Conservation (phyloP, 2,329 filamentous ascomycete species). For the Scedosporium boydii region DNA sequence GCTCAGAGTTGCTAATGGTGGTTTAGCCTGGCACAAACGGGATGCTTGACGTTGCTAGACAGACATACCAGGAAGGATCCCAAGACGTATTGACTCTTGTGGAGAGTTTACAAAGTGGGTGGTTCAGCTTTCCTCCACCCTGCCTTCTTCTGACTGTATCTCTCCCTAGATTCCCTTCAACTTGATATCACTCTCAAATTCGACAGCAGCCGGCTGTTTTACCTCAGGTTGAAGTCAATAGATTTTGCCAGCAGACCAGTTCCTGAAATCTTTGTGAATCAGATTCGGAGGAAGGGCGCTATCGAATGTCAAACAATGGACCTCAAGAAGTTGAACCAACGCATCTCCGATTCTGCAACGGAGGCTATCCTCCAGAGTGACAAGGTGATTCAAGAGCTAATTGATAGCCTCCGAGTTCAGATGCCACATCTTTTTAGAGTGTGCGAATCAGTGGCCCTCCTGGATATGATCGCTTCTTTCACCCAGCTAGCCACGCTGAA, state of each 20-base stretch:
- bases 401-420: conserved; percentile 60
- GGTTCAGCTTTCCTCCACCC: no score
- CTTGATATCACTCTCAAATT: conserved; percentile 61
- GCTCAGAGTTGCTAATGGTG: conserved; percentile 8
- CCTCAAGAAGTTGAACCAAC: conserved; percentile 70
- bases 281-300: conserved; percentile 58
- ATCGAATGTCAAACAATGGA: conserved; percentile 83
- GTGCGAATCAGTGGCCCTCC: conserved; percentile 74
- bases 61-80: conserved; percentile 82
- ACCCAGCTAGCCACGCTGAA: conserved; percentile 59
- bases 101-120: conserved; percentile 52
- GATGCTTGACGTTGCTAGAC: conserved; percentile 77
- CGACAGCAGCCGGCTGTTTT: conserved; percentile 71
- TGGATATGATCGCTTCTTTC: conserved; percentile 80
- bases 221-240: conserved; percentile 52
- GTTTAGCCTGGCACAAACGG: conserved; percentile 66
- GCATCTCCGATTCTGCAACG: conserved; percentile 70
- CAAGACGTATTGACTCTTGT: conserved; percentile 67
- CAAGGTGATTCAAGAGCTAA: conserved; percentile 60
- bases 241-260: conserved; percentile 53
- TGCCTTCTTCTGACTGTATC: conserved; percentile 1
- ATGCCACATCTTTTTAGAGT: conserved; percentile 70
- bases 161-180: conserved; percentile 39
- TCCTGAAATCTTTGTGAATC: conserved; percentile 69
- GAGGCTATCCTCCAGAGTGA: conserved; percentile 82